A percentile compares a stretch with the other conserved stretches of the same genome.
phyloP scores from a whole-genome alignment of 192 early-diverging fungal genomes.

The Spizellomyces sp. region DNA sequence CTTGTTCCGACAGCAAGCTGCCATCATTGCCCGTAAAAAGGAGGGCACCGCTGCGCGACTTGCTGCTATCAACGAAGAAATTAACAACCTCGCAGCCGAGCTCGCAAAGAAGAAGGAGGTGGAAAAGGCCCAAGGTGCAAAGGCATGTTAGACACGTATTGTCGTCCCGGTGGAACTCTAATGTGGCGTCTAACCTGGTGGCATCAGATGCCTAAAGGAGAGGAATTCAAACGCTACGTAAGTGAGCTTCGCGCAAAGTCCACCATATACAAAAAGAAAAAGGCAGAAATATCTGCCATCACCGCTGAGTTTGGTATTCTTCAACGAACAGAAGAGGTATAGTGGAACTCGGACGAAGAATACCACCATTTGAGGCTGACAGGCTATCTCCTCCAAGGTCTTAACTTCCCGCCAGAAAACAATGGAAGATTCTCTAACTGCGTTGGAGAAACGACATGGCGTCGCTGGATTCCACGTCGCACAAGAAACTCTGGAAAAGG shows the following conservation, averaged over 20 bases:
- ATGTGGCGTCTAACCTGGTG: neutral
- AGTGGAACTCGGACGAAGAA: neutral
- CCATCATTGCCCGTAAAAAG: slow-evolving; percentile 63
- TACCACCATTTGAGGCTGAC: neutral
- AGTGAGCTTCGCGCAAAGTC: slow-evolving; percentile 62
- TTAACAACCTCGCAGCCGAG: slow-evolving; percentile 38
- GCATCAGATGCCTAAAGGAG: slow-evolving; percentile 58
- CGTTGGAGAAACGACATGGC: slow-evolving; percentile 45
- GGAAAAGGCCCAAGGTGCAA: slow-evolving; percentile 27
- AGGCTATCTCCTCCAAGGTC: slow-evolving; percentile 25
- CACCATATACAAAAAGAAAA: slow-evolving; percentile 57
- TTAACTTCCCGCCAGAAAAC: slow-evolving; percentile 28
- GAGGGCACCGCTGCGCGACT: slow-evolving; percentile 52
- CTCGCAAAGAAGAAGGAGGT: slow-evolving; percentile 46
- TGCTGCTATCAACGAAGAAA: slow-evolving; percentile 40
- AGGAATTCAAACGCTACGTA: slow-evolving; percentile 66
- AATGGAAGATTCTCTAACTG: slow-evolving; percentile 30
- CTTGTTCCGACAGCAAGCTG: slow-evolving; percentile 62
- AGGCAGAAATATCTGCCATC: slow-evolving; percentile 52
- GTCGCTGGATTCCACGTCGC: slow-evolving; percentile 45
- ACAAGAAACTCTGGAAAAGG: slow-evolving; percentile 51
- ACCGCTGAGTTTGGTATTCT: slow-evolving; percentile 57
- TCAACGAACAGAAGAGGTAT: slow-evolving; percentile 59
- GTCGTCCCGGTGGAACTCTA: too few relatives aligned
- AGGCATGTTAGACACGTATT: slow-evolving; percentile 7